Base-by-base conservation (phyloP, 1,284 basidiomycete species). In the Puccinia horiana region DNA sequence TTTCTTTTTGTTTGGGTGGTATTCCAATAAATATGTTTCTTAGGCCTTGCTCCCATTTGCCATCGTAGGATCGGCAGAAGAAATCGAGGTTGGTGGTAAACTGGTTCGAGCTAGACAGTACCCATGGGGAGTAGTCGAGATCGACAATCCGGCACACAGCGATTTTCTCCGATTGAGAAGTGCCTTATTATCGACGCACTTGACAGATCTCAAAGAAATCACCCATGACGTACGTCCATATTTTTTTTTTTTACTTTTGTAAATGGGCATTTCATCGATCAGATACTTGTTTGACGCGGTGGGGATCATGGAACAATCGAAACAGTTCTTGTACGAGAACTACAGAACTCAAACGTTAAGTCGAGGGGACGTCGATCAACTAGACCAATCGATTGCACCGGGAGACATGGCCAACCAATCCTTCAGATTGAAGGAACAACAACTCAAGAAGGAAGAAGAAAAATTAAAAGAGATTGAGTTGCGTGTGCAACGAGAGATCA, bases 51-150 rank as follows among this genome's bases (percentile, higher is more conserved):
- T 98, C 87, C 97, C 97, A 0, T 99, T 99, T 87, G 95, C 97
- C 26, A 93, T 99, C 85, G 93, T 99, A 85, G 97, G 97, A 61
- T 97, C 95, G 26, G 95, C 98, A 88, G 95, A 98, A 85, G 95
- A 98, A 87, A 92, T 99, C 83, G 92, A 96, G 85, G 90, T 98
- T 84, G 80, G 80, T 12, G 96, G 96, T 69, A 92, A 97, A 88
- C 91, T 92, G 54, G 92, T 98, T 84, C 92, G 97, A 79, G 96
- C 94, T 65, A 91, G 97, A 85, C 91, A 92, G 88, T 86, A 98
- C 98, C 89, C 97, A 96, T 9, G 99, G 97, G 97, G 97, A 96
- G 91, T 98, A 83, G 97, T 94, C 83, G 96, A 99, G 88, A 95
- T 99, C 82, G 97, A 99, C 89, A 98, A 99, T 88, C 95, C 95